Evolutionary conservation across 2,329 filamentous ascomycete genomes (phyloP).

Genomic region (Penicillium concentricum): DNA sequence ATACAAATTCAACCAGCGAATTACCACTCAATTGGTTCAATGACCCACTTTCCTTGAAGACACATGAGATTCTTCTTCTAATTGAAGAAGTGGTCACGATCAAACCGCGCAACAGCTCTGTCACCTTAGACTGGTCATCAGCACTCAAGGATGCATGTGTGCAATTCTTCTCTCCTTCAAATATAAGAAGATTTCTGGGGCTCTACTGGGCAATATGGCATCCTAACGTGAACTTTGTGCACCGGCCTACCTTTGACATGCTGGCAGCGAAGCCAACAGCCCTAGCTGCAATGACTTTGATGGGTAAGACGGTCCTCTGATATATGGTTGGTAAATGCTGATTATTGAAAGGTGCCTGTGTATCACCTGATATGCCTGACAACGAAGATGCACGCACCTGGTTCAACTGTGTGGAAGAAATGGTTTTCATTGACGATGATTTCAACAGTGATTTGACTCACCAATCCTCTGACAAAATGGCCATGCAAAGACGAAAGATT

Average conservation of each 20-base stretch:
- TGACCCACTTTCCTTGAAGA: conserved; percentile 36
- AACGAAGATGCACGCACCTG: conserved; percentile 34
- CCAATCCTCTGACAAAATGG: conserved; percentile 8
- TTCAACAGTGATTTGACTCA: conserved; percentile 32
- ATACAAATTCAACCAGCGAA: background rate
- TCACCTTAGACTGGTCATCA: conserved; percentile 36
- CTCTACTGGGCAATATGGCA: conserved; percentile 42
- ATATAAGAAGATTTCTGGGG: conserved; percentile 32
- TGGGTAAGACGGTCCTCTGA: conserved; percentile 24
- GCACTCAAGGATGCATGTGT: conserved; percentile 28
- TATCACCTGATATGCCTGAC: conserved; percentile 34
- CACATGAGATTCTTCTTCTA: conserved; percentile 37
- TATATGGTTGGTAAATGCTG: background rate
- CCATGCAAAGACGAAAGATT: conserved; percentile 24
- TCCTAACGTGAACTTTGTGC: conserved; percentile 38
- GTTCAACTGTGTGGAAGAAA: conserved; percentile 42
- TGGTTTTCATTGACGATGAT: conserved; percentile 39
- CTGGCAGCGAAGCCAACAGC: conserved; percentile 29
- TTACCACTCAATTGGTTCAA: conserved; percentile 25
- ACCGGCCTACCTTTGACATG: conserved; percentile 38
- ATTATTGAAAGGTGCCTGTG: conserved; percentile 15
- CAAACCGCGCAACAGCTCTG: conserved; percentile 36
- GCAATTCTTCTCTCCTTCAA: conserved; percentile 23
- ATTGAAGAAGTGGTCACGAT: conserved; percentile 36
- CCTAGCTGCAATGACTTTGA: conserved; percentile 37